A percentile compares a stretch with the other conserved stretches of the same genome.
These are phyloP conservation scores for Henckelia pumila DNA, from an alignment of 257 asterid genomes.

Conservation along the genomic window DNA sequence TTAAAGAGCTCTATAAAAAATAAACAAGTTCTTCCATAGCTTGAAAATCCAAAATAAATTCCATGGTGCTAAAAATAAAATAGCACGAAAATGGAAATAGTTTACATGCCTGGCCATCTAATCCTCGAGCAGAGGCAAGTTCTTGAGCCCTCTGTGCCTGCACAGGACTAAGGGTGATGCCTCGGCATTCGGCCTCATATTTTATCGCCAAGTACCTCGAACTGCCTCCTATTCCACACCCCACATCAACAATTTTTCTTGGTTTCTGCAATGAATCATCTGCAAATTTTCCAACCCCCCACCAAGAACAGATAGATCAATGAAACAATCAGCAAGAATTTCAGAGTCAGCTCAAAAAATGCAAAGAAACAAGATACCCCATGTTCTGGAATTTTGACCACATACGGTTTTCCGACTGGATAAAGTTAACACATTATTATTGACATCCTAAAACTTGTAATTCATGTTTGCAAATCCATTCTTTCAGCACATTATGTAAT, in stretches of 20 bases:
- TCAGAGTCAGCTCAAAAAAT: neutral
- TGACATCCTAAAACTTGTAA: no score
- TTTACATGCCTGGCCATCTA: constrained; percentile 47
- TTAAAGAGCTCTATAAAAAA: neutral
- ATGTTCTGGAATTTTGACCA: no score
- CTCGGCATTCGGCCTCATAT: constrained; percentile 63
- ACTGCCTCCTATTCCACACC: constrained; percentile 99
- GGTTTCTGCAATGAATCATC: constrained; percentile 55
- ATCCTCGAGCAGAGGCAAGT: constrained; percentile 79
- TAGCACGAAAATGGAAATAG: neutral
- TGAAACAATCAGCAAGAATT: neutral
- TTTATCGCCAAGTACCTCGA: constrained; percentile 74
- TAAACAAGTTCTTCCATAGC: neutral
- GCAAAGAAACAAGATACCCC: no score
- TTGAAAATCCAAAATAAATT: neutral
- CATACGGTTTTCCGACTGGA: no score
- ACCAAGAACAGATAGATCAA: neutral
- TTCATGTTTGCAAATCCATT: no score
- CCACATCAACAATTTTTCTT: constrained; percentile 78
- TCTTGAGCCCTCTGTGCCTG: constrained; percentile 93
- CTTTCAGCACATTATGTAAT: no score
- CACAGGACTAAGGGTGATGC: constrained; percentile 95
- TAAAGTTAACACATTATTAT: no score
- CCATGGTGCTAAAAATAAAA: neutral
- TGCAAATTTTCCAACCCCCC: constrained; percentile 31